Evolutionary conservation across 441 rosid genomes (phyloP), one percentile per base, ranked within the genome.

Genomic region (Populus hybrid): DNA sequence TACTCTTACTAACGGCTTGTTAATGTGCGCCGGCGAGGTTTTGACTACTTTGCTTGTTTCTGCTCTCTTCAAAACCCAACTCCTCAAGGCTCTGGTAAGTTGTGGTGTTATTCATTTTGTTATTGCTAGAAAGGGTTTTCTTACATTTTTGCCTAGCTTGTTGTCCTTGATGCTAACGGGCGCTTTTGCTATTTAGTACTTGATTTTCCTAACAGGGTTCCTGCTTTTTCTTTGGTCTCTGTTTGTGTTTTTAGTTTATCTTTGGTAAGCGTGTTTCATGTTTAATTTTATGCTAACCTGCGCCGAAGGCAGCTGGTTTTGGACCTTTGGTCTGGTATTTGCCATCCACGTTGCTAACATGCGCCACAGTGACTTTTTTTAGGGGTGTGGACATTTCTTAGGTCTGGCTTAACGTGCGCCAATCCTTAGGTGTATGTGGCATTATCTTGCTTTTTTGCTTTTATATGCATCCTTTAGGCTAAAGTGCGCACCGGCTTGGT

Each of bases 1-100:
- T 67, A 79, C 86, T 76, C 74, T 82, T 45, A 36, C 68, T 78
- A 78, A 83, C 82, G 71, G 77, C 38, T 76, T 63, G 81, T 83
- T 91, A 83, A 85, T 87, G 73, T 86, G 82, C 89, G 87, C 94
- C 63, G 86, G 75, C 31, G 90, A 84, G 42, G 82, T 90, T n/a
- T 73, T 88, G 14, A 81, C 81, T 35, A 36, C 88, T 66, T 70
- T 87, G 78, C 56, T 91, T 18, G 61, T 89, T 45, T 84, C 88
- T 7, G 79, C 90, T 76, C 56, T 90, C 70, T 68, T 84, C 76
- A 79, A 81, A 45, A 69, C 82, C 56, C 85, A 76, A 59, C 84
- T 88, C 74, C 69, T 81, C 50, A 3, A 3, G 21, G 79, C 84
- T 74, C 88, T 82, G 88, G 96, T 84, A 74, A 82, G 74, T 64